Evolutionary conservation across 73 alveolate genomes (phyloP), one percentile per base, ranked within the genome.

Genomic region (Diophrys sp.): DNA sequence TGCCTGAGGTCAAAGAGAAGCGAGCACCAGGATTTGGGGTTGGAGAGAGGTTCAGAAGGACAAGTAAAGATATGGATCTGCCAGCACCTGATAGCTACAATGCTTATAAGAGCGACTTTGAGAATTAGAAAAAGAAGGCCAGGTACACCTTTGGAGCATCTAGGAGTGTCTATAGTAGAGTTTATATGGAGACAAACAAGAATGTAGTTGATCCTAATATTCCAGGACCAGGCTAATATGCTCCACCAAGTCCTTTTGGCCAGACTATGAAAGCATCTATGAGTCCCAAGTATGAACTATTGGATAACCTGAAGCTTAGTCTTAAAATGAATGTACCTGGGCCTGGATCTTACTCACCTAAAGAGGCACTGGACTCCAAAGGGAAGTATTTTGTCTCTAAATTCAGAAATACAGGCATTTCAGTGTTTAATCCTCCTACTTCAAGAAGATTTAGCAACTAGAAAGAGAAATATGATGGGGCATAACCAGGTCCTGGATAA

Each of bases 401-500:
- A 71, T 71, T 71, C 32, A 31, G 31, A 62, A 23, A 14, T 23
- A 23, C 73, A 11, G 73, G 73, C 5, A 28, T 28, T 2, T 2
- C n/a, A 5, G n/a, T 26, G 27, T 62, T 62, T 26, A 62, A 62
- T 62, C 73, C 73, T 23, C 73, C 73, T 62, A 2, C 73, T 5
- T 23, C 33, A 62, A 2, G 28, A 62, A 23, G 73, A 28, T 23
- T 62, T 62, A 28, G 14, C 5, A 23, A 14, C 28, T 5, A 2
- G 27, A 62, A 62, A 26, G 73, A 62, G n/a, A 26, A 62, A 62
- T 11, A 2, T 8, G n/a, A 11, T 11, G 73, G 14, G n/a, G 14
- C 68, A 24, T 77, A 34, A 18, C 95, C 95, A 31, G 95, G 91
- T 23, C 95, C 95, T 29, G 95, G 95, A 23, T 1, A 56, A 18